Evolutionary conservation across 345 rosid genomes (phyloP), one percentile per base, ranked within the genome.

Genomic region (Eucalyptus rudis): DNA sequence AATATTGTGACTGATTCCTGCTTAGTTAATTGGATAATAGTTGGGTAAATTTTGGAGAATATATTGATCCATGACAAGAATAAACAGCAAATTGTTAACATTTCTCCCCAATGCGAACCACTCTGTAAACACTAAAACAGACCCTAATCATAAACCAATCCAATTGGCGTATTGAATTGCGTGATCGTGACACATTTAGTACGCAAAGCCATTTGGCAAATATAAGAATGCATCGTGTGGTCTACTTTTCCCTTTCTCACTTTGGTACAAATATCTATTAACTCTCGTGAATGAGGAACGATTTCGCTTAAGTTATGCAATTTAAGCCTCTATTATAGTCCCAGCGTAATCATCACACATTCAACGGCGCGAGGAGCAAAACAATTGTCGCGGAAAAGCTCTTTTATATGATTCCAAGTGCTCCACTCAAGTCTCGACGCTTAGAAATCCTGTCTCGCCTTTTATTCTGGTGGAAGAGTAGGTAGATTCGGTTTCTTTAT

Each of bases 21-120:
- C 7, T 66, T 4, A 20, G 10, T 66, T 66, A n/a, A n/a, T 14
- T 66, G 33, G 76, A n/a, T n/a, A 66, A 7, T 15, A n/a, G 40
- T 7, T n/a, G 40, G 40, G 33, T 31, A 16, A 2, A 31, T 31
- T 31, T 66, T 16, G 36, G 79, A 31, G 79, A 66, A 66, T 15
- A 66, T 66, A 31, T 66, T 31, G 22, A 66, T 66, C 40, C 3
- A n/a, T 0, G 6, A 66, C 0, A 31, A 3, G 22, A 0, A 31
- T 31, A 31, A 31, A 1, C 7, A 59, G 16, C 6, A 27, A 59
- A 59, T 12, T 27, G 68, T 59, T 12, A 27, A 0, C 16, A 2
- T 12, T 59, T 27, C 15, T 27, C 31, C 14, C 7, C 33, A 12
- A 13, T 29, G 0, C 4, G 7, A 71, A 33, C 7, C 44, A 36